Evolutionary conservation across 805 yeast species (phyloP), one percentile per base, ranked within the genome.

Genomic region (Clavispora asparagi): DNA sequence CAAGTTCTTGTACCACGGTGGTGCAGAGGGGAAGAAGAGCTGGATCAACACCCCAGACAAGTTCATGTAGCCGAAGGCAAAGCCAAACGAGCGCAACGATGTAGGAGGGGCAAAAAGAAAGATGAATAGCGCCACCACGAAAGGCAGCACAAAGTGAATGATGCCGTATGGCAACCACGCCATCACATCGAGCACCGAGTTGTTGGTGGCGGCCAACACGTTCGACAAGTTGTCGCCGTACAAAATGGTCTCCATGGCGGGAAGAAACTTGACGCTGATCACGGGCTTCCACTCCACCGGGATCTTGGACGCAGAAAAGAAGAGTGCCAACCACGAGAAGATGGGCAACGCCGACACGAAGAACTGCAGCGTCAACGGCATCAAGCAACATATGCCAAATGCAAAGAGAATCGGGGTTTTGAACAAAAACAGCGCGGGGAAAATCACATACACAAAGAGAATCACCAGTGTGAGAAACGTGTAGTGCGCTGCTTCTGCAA

Each of bases 141-240:
- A 89, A 4, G 99, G 98, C 12, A 88, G 78, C n/a, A 87, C 81
- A 59, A 87, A 92, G 68, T 92, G 99, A 47, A 87, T 73, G 12
- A 94, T 62, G 2, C 99, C 99, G 62, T 92, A 92, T 1, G 99
- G 98, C 35, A 92, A 66, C 97, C 97, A 91, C 4, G 97, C 97
- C 42, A 88, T 56, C n/a, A 91, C 71, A 61, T 91, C 98, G 45
- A 87, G 69, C 7, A 81, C 56, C 2, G 85, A 63, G 50, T 74
- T 78, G 14, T 85, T 82, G 13, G 82, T 73, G 6, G 91, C 79
- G 1, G 97, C 94, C 57, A 90, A 74, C 23, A 91, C 82, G 56
- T 85, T 87, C 44, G 91, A 82, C 57, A 92, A 73, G 65, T 92
- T 87, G 58, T 91, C 96, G 43, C 97, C 97, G 60, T 89, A 91